phyloP scores from a whole-genome alignment of 352 stramenopile genomes.

The Saprolegnia parasitica region DNA sequence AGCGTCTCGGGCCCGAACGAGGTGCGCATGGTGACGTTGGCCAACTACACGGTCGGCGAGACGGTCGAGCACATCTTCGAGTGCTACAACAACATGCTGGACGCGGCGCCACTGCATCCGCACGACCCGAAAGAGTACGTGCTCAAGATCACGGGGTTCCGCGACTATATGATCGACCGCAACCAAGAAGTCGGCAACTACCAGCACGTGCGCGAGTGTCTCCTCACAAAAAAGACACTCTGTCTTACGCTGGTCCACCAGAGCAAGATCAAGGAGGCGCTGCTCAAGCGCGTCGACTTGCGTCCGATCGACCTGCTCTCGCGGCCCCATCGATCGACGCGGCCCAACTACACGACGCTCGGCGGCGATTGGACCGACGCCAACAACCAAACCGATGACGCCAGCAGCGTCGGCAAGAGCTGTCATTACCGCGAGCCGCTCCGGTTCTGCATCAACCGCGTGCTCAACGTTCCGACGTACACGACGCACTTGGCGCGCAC shows the following conservation, averaged over 20 bases:
- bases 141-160: slow-evolving; percentile 78
- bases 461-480: slow-evolving; percentile 72
- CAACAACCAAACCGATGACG: background rate
- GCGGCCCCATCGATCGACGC: no score
- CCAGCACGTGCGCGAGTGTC: slow-evolving; percentile 78
- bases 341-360: slow-evolving; percentile 10
- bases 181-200: slow-evolving; percentile 83
- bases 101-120: slow-evolving; percentile 62
- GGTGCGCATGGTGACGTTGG: slow-evolving; percentile 79
- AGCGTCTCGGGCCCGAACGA: slow-evolving; percentile 77
- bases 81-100: slow-evolving; percentile 76
- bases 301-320: background rate
- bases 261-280: slow-evolving; percentile 77
- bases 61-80: slow-evolving; percentile 88
- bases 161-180: slow-evolving; percentile 82
- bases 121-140: slow-evolving; percentile 79
- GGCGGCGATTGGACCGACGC: slow-evolving; percentile 5
- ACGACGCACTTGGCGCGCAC: slow-evolving; percentile 63
- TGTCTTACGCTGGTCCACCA: slow-evolving; percentile 78
- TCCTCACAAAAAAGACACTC: slow-evolving; percentile 82
- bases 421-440: slow-evolving; percentile 61
- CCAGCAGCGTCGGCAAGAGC: slow-evolving; percentile 11
- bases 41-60: slow-evolving; percentile 73
- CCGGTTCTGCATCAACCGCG: slow-evolving; percentile 58
- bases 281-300: slow-evolving; percentile 51